Evolutionary conservation across 129 eudicot species (phyloP).

Genomic region (Saussurea involucrata): DNA sequence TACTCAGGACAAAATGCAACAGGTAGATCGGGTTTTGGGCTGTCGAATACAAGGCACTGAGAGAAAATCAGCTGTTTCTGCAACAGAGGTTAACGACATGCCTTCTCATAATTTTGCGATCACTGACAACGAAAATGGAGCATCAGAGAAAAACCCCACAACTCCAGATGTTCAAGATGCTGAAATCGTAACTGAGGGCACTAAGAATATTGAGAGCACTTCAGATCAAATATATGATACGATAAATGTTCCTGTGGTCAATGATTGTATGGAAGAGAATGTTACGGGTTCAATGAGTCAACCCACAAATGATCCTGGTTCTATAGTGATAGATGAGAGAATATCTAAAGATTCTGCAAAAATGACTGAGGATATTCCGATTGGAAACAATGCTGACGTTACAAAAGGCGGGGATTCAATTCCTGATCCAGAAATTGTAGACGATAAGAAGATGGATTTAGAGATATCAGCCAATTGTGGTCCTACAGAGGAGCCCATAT

Average conservation of each 20-base stretch:
- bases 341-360: constrained; percentile 23
- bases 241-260: constrained; percentile 32
- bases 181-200: constrained; percentile 15
- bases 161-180: constrained; percentile 23
- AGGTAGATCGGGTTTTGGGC: constrained; percentile 90
- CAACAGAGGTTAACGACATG: constrained; percentile 22
- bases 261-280: constrained; percentile 40
- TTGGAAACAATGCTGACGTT: constrained; percentile 11
- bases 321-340: constrained; percentile 19
- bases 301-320: constrained; percentile 22
- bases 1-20: constrained; percentile 34
- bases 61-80: constrained; percentile 18
- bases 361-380: constrained; percentile 9
- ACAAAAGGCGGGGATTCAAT: constrained; percentile 5
- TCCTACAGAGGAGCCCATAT: constrained; percentile 17
- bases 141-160: constrained; percentile 30
- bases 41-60: constrained; percentile 62
- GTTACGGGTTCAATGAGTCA: constrained; percentile 10
- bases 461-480: constrained; percentile 9
- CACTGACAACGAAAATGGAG: constrained; percentile 22
- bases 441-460: constrained; percentile 13
- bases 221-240: constrained; percentile 22
- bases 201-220: constrained; percentile 11
- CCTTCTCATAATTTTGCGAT: constrained; percentile 27
- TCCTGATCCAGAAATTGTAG: constrained; percentile 19